A percentile compares a stretch with the other conserved stretches of the same genome.
These are phyloP conservation scores for Thinopyrum elongatum DNA, from an alignment of 176 grass and related monocot genomes.

Conservation along the genomic window DNA sequence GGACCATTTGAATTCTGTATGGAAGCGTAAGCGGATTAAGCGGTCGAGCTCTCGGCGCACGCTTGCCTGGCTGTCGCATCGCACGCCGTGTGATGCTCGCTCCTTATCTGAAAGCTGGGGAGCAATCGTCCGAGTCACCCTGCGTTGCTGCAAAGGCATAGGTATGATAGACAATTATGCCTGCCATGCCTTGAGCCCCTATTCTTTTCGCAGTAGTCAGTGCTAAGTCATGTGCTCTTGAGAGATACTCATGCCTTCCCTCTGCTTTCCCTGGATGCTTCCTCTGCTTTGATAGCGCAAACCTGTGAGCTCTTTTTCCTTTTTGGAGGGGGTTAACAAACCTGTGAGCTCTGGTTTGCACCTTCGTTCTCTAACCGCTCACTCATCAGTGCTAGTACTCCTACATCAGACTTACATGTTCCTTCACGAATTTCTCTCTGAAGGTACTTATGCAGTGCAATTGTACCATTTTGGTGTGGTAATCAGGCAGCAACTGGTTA, in stretches of 20 bases:
- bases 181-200: slow-evolving; percentile 40
- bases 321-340: too few relatives aligned
- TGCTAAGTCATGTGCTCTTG: slow-evolving; percentile 42
- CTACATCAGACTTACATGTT: slow-evolving; percentile 26
- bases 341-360: not conserved
- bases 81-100: slow-evolving; percentile 30
- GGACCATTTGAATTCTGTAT: not conserved
- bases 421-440: not conserved
- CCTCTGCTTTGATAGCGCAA: slow-evolving; percentile 2
- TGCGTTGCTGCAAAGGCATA: slow-evolving; percentile 37
- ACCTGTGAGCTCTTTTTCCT: not conserved
- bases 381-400: not conserved
- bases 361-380: not conserved
- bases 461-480: slow-evolving; percentile 28
- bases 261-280: slow-evolving; percentile 31
- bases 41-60: not conserved
- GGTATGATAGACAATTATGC: slow-evolving; percentile 54
- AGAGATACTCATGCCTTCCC: slow-evolving; percentile 10
- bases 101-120: slow-evolving; percentile 32
- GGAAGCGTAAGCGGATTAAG: not conserved
- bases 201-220: slow-evolving; percentile 35
- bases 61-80: slow-evolving; percentile 20
- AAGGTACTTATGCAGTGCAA: slow-evolving; percentile 21
- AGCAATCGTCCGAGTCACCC: slow-evolving; percentile 42
- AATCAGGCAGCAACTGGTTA: slow-evolving; percentile 26